Conservation (phyloP, 2,329 filamentous ascomycete genomes). For the Drechslerella coelobrocha region DNA sequence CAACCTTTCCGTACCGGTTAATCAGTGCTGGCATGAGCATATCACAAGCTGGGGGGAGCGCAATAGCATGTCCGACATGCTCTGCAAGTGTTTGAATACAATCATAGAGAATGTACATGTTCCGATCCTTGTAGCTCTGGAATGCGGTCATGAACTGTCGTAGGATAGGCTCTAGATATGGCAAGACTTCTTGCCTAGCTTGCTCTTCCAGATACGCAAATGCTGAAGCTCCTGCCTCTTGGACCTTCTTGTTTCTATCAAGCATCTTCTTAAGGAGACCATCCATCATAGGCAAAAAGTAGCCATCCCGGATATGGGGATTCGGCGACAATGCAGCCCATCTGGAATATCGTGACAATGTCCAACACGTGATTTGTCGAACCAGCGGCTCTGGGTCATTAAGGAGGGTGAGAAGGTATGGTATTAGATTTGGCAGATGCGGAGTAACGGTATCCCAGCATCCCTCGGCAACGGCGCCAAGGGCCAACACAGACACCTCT, state of each 20-base stretch:
- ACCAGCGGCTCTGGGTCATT: conserved; percentile 88
- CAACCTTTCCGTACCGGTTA: conserved; percentile 81
- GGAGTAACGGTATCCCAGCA: conserved; percentile 89
- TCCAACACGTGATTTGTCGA: conserved; percentile 97
- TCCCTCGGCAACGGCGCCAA: conserved; percentile 93
- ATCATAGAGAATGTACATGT: conserved; percentile 99
- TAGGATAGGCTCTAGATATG: conserved; percentile 88
- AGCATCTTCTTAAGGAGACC: conserved; percentile 93
- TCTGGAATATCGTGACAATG: conserved; percentile 86
- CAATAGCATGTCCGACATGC: conserved; percentile 80
- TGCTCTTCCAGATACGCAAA: conserved; percentile 97
- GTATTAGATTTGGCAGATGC: conserved; percentile 86
- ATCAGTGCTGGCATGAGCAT: conserved; percentile 93
- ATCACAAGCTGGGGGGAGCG: conserved; percentile 79
- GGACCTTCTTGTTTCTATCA: conserved; percentile 95
- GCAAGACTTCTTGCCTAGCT: conserved; percentile 77
- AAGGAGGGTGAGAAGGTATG: conserved; percentile 85
- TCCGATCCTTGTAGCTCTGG: conserved; percentile 93
- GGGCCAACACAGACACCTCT: conserved; percentile 89
- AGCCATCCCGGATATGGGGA: conserved; percentile 72
- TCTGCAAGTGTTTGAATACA: conserved; percentile 97
- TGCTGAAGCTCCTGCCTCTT: conserved; percentile 92
- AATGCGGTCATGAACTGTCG: conserved; percentile 93
- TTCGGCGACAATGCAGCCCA: conserved; percentile 84
- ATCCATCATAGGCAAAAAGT: conserved; percentile 96